Conservation (phyloP, 306 rosid genomes). For the Psophocarpus tetragonolobus region DNA sequence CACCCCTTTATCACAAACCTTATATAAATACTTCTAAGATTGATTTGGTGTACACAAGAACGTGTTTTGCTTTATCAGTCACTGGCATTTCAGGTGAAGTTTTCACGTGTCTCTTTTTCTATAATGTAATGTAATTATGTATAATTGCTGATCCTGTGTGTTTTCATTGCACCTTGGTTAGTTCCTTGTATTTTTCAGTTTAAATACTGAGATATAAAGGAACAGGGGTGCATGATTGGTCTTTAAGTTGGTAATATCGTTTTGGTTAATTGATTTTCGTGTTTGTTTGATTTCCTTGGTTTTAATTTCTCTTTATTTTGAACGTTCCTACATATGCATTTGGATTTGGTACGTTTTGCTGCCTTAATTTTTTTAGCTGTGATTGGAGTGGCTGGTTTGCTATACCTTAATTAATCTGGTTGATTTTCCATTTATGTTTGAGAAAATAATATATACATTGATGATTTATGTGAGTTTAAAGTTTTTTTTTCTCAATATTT, state of each 20-base stretch:
- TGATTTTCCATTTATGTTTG: too few species aligned
- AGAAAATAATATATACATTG: too few species aligned
- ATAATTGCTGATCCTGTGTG: not conserved
- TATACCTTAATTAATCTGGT: too few species aligned
- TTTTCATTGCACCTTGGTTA: not conserved
- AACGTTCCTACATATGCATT: not conserved
- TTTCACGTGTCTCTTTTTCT: slow-evolving; percentile 15
- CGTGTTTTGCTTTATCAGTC: not conserved
- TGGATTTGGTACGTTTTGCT: not conserved
- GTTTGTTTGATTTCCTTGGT: not conserved
- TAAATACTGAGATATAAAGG: not conserved
- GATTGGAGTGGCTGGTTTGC: too few species aligned
- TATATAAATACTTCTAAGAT: not conserved
- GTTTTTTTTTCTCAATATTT: too few species aligned
- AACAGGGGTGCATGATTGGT: not conserved
- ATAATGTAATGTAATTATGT: not conserved
- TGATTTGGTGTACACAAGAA: not conserved
- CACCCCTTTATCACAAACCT: not conserved
- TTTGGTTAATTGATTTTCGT: not conserved
- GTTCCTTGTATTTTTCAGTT: not conserved
- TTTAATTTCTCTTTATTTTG: not conserved
- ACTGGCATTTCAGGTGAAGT: not conserved
- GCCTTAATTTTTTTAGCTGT: too few species aligned
- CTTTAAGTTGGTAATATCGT: not conserved
- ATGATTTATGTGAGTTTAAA: too few species aligned